Evolutionary conservation across 1,284 basidiomycete species (phyloP).

Genomic region (Cryptococcus sp.): DNA sequence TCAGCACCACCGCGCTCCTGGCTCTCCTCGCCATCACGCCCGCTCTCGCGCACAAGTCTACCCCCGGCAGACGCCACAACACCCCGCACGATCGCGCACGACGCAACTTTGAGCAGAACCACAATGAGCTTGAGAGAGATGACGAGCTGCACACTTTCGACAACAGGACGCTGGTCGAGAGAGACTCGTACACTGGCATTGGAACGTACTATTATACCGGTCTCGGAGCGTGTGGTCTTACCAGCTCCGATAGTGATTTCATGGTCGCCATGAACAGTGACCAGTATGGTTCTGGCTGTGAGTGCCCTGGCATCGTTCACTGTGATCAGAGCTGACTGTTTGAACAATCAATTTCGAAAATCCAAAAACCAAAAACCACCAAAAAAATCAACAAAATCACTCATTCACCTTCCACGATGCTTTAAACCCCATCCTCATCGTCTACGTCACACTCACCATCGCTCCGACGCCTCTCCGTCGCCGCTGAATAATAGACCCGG

Average conservation of each 20-base stretch:
- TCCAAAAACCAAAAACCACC: background rate
- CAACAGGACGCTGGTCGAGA: slow-evolving; percentile 12
- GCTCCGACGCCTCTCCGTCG: background rate
- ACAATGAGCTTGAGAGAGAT: background rate
- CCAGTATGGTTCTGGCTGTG: slow-evolving; percentile 42
- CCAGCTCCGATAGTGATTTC: slow-evolving; percentile 25
- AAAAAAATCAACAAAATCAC: background rate
- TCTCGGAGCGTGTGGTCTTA: slow-evolving; percentile 36
- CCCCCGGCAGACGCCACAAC: slow-evolving; percentile 11
- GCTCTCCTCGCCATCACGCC: slow-evolving; percentile 14
- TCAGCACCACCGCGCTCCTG: background rate
- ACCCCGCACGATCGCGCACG: slow-evolving; percentile 13
- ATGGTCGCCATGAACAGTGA: slow-evolving; percentile 36
- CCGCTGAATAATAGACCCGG: slow-evolving; percentile 31
- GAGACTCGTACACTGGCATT: slow-evolving; percentile 15
- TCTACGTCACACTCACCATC: too few species aligned
- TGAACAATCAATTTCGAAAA: too few species aligned
- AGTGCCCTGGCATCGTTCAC: slow-evolving; percentile 6
- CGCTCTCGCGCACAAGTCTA: slow-evolving; percentile 9
- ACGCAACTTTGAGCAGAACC: slow-evolving; percentile 18
- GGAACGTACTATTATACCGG: slow-evolving; percentile 35
- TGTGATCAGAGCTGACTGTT: too few species aligned
- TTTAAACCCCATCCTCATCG: too few species aligned
- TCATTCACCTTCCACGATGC: too few species aligned
- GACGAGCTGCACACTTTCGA: slow-evolving; percentile 1